phyloP scores from a whole-genome alignment of 2,329 filamentous ascomycete species.

The Pleurostoma richardsiae region DNA sequence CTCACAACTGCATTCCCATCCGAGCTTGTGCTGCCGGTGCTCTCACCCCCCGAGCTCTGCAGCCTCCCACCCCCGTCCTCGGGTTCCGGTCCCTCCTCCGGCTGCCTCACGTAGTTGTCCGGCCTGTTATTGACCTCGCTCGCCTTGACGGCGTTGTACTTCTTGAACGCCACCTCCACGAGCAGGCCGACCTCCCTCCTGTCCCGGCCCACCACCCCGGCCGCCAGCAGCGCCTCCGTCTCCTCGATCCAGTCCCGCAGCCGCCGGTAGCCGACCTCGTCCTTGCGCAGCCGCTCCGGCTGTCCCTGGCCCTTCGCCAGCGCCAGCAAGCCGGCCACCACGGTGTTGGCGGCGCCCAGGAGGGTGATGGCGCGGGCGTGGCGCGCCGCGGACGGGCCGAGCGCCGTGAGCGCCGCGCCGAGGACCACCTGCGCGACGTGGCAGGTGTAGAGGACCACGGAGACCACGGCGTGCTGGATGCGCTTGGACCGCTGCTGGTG shows the following conservation, averaged over 20 bases:
- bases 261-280: conserved; percentile 38
- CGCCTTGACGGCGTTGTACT: conserved; percentile 36
- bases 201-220: conserved; percentile 34
- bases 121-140: conserved; percentile 34
- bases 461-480: conserved; percentile 25
- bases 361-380: conserved; percentile 49
- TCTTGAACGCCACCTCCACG: conserved; percentile 34
- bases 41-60: neutral
- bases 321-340: conserved; percentile 57
- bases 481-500: conserved; percentile 22
- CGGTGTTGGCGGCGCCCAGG: conserved; percentile 57
- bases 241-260: conserved; percentile 51
- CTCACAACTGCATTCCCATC: neutral
- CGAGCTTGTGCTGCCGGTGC: no score
- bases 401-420: conserved; percentile 38
- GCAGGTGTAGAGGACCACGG: conserved; percentile 31
- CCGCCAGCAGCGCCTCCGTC: conserved; percentile 37
- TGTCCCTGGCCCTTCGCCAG: conserved; percentile 47
- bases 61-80: neutral
- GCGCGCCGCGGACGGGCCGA: conserved; percentile 38
- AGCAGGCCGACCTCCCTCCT: conserved; percentile 34
- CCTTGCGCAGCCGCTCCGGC: conserved; percentile 38
- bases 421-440: conserved; percentile 41
- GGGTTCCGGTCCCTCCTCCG: neutral
- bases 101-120: conserved; percentile 13